Evolutionary conservation across 2,329 filamentous ascomycete species (phyloP).

Genomic region (Venturia asperata): DNA sequence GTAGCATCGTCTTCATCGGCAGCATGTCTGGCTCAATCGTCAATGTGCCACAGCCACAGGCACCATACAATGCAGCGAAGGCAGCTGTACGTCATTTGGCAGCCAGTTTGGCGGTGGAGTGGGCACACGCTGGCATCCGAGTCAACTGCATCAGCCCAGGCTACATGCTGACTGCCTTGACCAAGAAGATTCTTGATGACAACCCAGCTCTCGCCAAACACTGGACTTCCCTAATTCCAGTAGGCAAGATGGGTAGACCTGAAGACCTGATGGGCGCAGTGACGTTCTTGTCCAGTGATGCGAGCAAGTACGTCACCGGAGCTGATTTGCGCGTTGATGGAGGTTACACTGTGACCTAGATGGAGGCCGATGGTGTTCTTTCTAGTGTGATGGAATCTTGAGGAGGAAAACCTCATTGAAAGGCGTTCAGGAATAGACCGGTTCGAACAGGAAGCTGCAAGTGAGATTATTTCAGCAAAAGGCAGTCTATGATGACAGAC

Average conservation of each 20-base stretch:
- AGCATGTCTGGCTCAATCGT: slow-evolving; percentile 93
- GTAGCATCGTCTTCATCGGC: slow-evolving; percentile 89
- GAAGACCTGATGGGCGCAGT: slow-evolving; percentile 92
- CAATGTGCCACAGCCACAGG: slow-evolving; percentile 91
- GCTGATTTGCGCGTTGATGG: slow-evolving; percentile 78
- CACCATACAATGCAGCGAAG: slow-evolving; percentile 87
- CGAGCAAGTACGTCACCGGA: slow-evolving; percentile 46
- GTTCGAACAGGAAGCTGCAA: neutral
- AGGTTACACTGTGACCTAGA: slow-evolving; percentile 72
- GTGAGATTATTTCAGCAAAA: neutral
- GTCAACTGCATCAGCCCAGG: slow-evolving; percentile 95
- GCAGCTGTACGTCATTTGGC: slow-evolving; percentile 86
- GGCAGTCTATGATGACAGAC: neutral
- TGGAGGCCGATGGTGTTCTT: neutral
- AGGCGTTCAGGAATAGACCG: slow-evolving; percentile 1
- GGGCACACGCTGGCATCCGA: slow-evolving; percentile 78
- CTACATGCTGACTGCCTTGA: slow-evolving; percentile 92
- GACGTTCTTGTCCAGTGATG: slow-evolving; percentile 76
- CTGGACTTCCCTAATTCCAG: slow-evolving; percentile 88
- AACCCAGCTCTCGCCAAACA: slow-evolving; percentile 83
- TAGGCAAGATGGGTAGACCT: slow-evolving; percentile 87
- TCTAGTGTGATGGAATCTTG: neutral
- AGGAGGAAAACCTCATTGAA: neutral
- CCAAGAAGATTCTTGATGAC: slow-evolving; percentile 87
- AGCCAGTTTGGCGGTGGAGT: slow-evolving; percentile 83